Conservation (phyloP, 2,329 filamentous ascomycete species). For the Ophiocordyceps camponoti-floridani region DNA sequence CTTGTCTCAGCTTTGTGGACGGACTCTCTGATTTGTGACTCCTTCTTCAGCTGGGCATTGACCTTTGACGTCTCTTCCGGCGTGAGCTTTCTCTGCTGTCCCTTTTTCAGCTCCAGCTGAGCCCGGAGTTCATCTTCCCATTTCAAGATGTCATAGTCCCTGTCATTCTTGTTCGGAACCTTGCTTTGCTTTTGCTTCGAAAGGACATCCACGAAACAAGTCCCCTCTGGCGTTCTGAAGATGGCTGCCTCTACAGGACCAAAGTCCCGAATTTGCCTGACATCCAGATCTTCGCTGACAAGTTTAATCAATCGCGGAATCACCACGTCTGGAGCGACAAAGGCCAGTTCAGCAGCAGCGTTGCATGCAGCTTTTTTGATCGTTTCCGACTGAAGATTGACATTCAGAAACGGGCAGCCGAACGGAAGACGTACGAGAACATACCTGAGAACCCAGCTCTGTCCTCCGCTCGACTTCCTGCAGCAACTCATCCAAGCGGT, state of each 20-base stretch:
- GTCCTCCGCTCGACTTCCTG: constrained; percentile 41
- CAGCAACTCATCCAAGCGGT: constrained; percentile 46
- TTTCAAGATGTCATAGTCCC: constrained; percentile 89
- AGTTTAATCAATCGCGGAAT: constrained; percentile 59
- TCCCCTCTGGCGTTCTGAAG: constrained; percentile 77
- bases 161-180: constrained; percentile 70
- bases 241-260: constrained; percentile 85
- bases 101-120: constrained; percentile 86
- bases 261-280: constrained; percentile 49
- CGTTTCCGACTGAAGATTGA: constrained; percentile 8
- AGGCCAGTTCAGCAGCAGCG: constrained; percentile 79
- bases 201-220: constrained; percentile 76
- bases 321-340: constrained; percentile 74
- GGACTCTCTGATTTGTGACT: constrained; percentile 58
- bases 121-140: constrained; percentile 88
- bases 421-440: not conserved
- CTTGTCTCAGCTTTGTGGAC: constrained; percentile 52
- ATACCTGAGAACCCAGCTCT: constrained; percentile 32
- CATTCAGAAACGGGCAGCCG: constrained; percentile 1
- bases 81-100: constrained; percentile 76
- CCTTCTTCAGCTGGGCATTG: constrained; percentile 77
- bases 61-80: constrained; percentile 80
- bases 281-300: constrained; percentile 56
- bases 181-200: constrained; percentile 58
- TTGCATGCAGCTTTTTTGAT: constrained; percentile 59